These are phyloP conservation scores for Otatea glauca DNA, from an alignment of 176 grass and related monocot species.

Conservation along the genomic window DNA sequence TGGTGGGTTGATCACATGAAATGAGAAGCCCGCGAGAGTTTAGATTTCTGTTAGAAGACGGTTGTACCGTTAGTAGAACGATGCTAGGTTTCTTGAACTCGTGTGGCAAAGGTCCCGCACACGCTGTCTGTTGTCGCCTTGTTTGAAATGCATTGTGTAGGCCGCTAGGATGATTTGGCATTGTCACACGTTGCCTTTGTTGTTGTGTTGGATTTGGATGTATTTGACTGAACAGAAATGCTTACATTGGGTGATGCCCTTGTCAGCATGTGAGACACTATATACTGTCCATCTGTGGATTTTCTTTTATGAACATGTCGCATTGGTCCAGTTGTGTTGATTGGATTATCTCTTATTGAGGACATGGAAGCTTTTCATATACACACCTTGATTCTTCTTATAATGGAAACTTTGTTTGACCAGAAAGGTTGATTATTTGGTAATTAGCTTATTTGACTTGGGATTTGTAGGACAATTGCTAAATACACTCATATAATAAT, in stretches of 20 bases:
- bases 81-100: not conserved
- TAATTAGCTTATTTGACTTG: constrained; percentile 11
- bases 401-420: constrained; percentile 1
- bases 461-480: constrained; percentile 20
- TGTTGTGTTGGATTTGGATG: not conserved
- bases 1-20: constrained; percentile 3
- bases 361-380: constrained; percentile 24
- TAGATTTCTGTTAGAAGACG: not conserved
- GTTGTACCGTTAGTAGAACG: not conserved
- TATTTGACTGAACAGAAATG: constrained; percentile 1
- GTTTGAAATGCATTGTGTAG: not conserved
- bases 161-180: not conserved
- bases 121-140: constrained; percentile 1
- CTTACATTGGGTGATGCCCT: not conserved
- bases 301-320: not conserved
- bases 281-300: not conserved
- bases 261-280: not conserved
- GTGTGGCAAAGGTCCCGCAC: not conserved
- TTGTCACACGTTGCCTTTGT: constrained; percentile 1
- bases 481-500: constrained; percentile 28
- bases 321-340: not conserved
- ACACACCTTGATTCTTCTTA: not conserved
- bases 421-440: not conserved
- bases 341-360: not conserved
- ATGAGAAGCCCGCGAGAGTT: not conserved